These are phyloP conservation scores for Gossypium thurberi DNA, from an alignment of 345 rosid genomes.

Conservation along the genomic window DNA sequence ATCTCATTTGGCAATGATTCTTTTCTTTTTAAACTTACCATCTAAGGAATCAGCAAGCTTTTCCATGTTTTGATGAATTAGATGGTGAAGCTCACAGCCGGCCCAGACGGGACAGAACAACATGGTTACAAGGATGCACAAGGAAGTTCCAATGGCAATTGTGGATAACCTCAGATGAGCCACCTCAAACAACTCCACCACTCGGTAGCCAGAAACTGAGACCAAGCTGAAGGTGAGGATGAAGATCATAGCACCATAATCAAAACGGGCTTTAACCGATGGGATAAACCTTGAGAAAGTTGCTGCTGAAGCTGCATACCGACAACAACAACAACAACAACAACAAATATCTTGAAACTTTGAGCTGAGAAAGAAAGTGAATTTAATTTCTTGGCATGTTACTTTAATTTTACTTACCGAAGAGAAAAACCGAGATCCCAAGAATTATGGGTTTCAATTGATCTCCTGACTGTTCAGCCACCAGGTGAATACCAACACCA, in stretches of 20 bases:
- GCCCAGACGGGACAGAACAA: constrained; percentile 71
- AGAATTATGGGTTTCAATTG: constrained; percentile 44
- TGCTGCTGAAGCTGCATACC: constrained; percentile 54
- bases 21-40: constrained; percentile 27
- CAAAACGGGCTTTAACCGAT: constrained; percentile 56
- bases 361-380: neutral
- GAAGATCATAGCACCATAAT: constrained; percentile 70
- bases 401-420: constrained; percentile 34
- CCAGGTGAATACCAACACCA: constrained; percentile 58
- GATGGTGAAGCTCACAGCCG: constrained; percentile 60
- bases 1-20: neutral
- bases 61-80: constrained; percentile 44
- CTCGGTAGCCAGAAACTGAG: constrained; percentile 58
- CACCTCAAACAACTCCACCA: constrained; percentile 42
- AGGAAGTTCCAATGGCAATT: constrained; percentile 50
- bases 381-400: neutral
- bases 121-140: constrained; percentile 53
- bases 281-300: constrained; percentile 79
- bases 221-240: constrained; percentile 75
- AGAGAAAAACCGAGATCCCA: constrained; percentile 51
- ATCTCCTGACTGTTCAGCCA: constrained; percentile 49
- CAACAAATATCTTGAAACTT: neutral
- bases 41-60: constrained; percentile 58
- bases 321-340: neutral
- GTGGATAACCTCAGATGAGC: constrained; percentile 63